Evolutionary conservation across 164 flowering plant genomes (phyloP).

Genomic region (Magnolia changhungtana): DNA sequence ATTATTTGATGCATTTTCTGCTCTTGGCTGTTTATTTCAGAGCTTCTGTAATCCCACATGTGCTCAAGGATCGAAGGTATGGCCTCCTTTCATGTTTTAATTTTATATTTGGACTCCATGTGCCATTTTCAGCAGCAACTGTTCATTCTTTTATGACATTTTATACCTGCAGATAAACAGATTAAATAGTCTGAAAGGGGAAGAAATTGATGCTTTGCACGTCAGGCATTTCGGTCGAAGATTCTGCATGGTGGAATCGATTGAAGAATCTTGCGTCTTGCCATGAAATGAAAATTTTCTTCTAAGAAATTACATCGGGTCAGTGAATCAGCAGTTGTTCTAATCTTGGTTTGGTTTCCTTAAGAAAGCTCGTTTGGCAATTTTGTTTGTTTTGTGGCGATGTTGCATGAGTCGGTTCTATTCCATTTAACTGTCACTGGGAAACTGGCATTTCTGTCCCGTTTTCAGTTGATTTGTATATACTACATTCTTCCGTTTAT

Average conservation of each 20-base stretch:
- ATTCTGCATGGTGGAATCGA: neutral
- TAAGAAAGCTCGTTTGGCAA: neutral
- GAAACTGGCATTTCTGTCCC: neutral
- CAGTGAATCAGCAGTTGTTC: neutral
- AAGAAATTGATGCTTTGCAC: neutral
- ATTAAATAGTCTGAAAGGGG: neutral
- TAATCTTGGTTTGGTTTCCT: neutral
- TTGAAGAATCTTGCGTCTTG: neutral
- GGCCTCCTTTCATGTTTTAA: conserved; percentile 4
- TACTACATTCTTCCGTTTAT: neutral
- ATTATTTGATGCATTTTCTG: conserved; percentile 8
- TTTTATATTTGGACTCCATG: neutral
- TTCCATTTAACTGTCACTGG: neutral
- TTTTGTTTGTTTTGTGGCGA: neutral
- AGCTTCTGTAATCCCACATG: neutral
- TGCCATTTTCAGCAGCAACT: neutral
- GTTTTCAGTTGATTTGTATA: neutral
- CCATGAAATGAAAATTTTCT: neutral
- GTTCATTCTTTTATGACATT: neutral
- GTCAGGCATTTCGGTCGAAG: neutral
- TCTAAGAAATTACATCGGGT: neutral
- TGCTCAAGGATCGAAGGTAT: conserved; percentile 4
- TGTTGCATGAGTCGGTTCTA: neutral
- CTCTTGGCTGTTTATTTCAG: conserved; percentile 6
- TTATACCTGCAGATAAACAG: neutral